Evolutionary conservation across 1,139 yeast genomes (phyloP), one percentile per base, ranked within the genome.

Genomic region (Kluyveromyces marxianus): DNA sequence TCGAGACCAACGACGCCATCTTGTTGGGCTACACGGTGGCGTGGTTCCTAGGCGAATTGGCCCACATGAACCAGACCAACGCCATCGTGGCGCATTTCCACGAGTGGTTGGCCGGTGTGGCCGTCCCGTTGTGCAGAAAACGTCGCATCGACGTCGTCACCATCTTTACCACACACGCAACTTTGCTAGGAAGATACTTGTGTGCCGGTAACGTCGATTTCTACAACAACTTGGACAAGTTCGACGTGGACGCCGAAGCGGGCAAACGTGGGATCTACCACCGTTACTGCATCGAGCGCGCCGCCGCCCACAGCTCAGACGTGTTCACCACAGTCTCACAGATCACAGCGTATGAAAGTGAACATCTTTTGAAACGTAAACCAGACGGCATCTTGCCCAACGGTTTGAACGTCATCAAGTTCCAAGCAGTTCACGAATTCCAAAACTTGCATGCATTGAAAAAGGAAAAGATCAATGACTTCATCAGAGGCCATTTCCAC

Each of bases 331-430:
- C 98, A 0, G 98, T 92, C 14, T 87, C 96, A 25, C 95, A 92
- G 61, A 92, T 92, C 59, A 92, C 98, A 34, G 98, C 97, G 5
- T 86, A 79, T 61, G 98, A 92, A 68, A 75, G 92, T 5, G 98
- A 92, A 68, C 96, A 90, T 66, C 72, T 92, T 65, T 76, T 92
- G 59, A 92, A 90, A 65, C 77, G 98, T 54, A 90, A 90, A 65
- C 98, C 98, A 2, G 98, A 92, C 62, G 98, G 98, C 2, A 97
- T 92, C 32, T 75, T 92, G 62, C 98, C 98, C 49, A 92, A 92
- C 63, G 98, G 98, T 41, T 76, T 92, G 55, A 92, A 92, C 64
- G 97, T 92, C 48, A 89, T 89, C 55, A 92, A 92, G 70, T 92
- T 92, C 69, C 94, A 87, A 60, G 97, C 97, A 2, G 95, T 90